Conservation (phyloP, 2,329 filamentous ascomycete species). For the Stagonosporopsis chrysanthemi region DNA sequence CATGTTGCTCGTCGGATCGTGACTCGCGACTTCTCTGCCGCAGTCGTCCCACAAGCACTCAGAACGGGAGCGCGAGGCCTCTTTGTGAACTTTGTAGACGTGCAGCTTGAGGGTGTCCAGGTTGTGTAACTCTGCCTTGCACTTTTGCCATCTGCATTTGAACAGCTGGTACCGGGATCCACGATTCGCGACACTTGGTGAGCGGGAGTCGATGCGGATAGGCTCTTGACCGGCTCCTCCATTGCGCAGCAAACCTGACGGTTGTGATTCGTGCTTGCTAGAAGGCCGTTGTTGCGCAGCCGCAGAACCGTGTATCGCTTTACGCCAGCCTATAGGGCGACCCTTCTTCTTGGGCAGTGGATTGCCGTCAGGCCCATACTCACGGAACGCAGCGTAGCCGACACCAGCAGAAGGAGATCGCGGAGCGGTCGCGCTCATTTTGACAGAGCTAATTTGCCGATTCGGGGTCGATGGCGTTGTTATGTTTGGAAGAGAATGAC, state of each 20-base stretch:
- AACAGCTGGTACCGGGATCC: slow-evolving; percentile 56
- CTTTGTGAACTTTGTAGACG: slow-evolving; percentile 62
- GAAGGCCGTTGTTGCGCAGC: slow-evolving; percentile 34
- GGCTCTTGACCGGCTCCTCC: slow-evolving; percentile 27
- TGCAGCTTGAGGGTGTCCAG: slow-evolving; percentile 67
- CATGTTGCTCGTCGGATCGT: slow-evolving; percentile 35
- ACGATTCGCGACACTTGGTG: slow-evolving; percentile 38
- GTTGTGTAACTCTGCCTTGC: slow-evolving; percentile 67
- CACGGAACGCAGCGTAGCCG: slow-evolving; percentile 55
- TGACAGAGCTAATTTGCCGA: slow-evolving; percentile 19
- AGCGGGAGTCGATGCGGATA: slow-evolving; percentile 40
- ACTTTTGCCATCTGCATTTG: slow-evolving; percentile 65
- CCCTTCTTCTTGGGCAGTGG: slow-evolving; percentile 55
- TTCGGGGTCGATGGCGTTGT: slow-evolving; percentile 27
- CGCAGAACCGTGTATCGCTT: slow-evolving; percentile 54
- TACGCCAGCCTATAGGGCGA: slow-evolving; percentile 59
- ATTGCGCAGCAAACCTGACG: slow-evolving; percentile 39
- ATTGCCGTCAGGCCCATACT: slow-evolving; percentile 43
- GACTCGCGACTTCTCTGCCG: slow-evolving; percentile 33
- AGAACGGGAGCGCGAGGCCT: slow-evolving; percentile 44
- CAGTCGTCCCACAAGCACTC: slow-evolving; percentile 59
- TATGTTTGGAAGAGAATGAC: slow-evolving; percentile 37
- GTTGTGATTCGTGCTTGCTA: slow-evolving; percentile 23
- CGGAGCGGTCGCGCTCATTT: slow-evolving; percentile 40
- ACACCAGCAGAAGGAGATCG: slow-evolving; percentile 26